A percentile compares a stretch with the other conserved stretches of the same genome.
These are phyloP conservation scores for Rubia balearica DNA, from an alignment of 305 asterid genomes.

Conservation along the genomic window DNA sequence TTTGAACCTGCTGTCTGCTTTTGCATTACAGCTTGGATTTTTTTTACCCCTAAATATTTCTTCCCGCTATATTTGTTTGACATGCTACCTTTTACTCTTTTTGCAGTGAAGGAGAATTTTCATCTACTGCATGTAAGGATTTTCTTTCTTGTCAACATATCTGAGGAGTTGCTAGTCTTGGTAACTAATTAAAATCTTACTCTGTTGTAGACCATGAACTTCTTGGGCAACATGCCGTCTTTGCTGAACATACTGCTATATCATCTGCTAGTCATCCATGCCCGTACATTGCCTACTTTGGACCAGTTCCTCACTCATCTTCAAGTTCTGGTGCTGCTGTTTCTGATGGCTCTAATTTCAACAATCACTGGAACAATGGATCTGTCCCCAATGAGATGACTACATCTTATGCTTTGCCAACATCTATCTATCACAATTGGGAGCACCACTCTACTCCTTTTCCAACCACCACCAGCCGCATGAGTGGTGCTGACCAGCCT, in stretches of 20 bases:
- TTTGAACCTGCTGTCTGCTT: neutral
- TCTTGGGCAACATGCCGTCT: conserved; percentile 53
- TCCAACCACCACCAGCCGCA: conserved; percentile 35
- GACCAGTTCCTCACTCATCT: conserved; percentile 64
- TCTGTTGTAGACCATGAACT: conserved; percentile 50
- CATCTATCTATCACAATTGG: conserved; percentile 36
- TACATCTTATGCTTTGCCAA: conserved; percentile 48
- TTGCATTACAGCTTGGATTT: neutral
- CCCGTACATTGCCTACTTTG: conserved; percentile 71
- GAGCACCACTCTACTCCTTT: conserved; percentile 52
- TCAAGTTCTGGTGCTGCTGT: conserved; percentile 48
- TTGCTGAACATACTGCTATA: conserved; percentile 51
- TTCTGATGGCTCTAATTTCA: conserved; percentile 58
- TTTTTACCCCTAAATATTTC: neutral
- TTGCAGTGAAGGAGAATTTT: conserved; percentile 69
- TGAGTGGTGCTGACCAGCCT: conserved; percentile 51
- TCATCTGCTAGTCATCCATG: conserved; percentile 65
- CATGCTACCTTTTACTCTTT: conserved; percentile 19
- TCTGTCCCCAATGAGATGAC: conserved; percentile 54
- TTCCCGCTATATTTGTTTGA: conserved; percentile 13
- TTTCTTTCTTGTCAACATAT: conserved; percentile 19
- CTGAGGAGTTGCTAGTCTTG: conserved; percentile 14
- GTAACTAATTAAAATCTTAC: conserved; percentile 23
- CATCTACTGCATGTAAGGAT: conserved; percentile 65
- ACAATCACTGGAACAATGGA: conserved; percentile 57